phyloP scores from a whole-genome alignment of 768 basidiomycete genomes.

The Psilocybe tampanensis region DNA sequence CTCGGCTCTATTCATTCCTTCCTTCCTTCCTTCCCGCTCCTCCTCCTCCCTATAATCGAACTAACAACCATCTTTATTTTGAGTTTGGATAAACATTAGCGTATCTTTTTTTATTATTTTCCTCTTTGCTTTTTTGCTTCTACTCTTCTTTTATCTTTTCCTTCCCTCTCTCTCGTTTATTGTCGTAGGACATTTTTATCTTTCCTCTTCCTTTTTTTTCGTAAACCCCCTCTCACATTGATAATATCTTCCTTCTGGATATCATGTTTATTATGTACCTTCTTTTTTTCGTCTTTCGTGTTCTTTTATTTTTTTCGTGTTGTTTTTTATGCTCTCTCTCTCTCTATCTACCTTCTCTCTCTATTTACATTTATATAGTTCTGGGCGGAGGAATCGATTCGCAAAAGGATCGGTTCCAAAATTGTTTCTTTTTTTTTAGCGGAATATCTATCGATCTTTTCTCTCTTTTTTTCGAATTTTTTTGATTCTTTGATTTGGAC shows the following conservation, averaged over 20 bases:
- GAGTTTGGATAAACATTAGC: conserved; percentile 4
- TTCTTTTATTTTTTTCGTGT: conserved; percentile 4
- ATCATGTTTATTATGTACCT: conserved; percentile 25
- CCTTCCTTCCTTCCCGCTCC: no score
- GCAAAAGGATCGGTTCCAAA: conserved; percentile 25
- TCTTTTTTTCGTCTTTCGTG: conserved; percentile 6
- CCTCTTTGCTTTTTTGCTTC: background rate
- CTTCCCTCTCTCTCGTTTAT: no score
- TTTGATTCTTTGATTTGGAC: conserved; percentile 13
- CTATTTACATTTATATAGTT: conserved; percentile 18
- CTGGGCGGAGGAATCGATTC: conserved; percentile 27
- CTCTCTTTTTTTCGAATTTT: no score
- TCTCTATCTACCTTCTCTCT: background rate
- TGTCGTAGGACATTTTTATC: background rate
- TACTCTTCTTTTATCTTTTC: background rate
- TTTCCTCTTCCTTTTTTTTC: background rate
- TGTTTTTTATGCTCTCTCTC: background rate
- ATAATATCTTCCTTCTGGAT: conserved; percentile 21
- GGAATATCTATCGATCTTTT: conserved; percentile 24
- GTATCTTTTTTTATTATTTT: conserved; percentile 10
- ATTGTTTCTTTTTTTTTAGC: conserved; percentile 1
- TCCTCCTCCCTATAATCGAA: background rate
- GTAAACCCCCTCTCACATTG: conserved; percentile 5
- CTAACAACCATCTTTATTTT: conserved; percentile 9
- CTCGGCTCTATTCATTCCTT: no score